These are phyloP conservation scores for Stemphylium lycopersici DNA, from an alignment of 2,329 filamentous ascomycete genomes.

Conservation along the genomic window DNA sequence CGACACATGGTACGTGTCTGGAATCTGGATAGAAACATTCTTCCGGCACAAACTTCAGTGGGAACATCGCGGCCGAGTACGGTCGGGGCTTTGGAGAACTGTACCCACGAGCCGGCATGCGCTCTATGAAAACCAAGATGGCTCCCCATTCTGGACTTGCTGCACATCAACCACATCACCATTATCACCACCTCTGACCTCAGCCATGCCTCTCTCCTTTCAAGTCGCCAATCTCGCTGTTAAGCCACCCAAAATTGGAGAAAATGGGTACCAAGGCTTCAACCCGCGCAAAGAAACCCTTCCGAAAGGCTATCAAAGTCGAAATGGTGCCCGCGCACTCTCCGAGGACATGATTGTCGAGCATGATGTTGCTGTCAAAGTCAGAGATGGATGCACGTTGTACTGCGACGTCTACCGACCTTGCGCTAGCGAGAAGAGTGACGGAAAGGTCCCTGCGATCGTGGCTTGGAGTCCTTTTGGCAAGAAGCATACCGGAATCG, in stretches of 20 bases:
- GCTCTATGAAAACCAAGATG: conserved; percentile 3
- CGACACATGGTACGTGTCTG: neutral
- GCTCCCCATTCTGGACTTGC: neutral
- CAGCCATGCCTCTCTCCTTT: conserved; percentile 11
- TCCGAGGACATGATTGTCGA: conserved; percentile 11
- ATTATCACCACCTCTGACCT: neutral
- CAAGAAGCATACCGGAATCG: conserved; percentile 35
- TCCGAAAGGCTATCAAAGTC: conserved; percentile 9
- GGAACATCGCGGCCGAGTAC: conserved; percentile 10
- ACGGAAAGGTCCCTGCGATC: conserved; percentile 49
- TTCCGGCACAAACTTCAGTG: neutral
- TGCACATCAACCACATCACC: neutral
- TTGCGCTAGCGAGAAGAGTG: conserved; percentile 13
- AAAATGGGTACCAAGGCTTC: conserved; percentile 17
- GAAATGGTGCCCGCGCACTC: conserved; percentile 6
- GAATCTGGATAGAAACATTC: neutral
- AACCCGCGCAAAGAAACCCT: conserved; percentile 15
- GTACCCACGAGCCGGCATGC: neutral
- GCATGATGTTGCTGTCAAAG: conserved; percentile 15
- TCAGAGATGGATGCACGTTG: conserved; percentile 14
- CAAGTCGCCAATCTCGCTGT: conserved; percentile 15
- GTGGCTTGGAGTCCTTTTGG: conserved; percentile 54
- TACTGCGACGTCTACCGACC: conserved; percentile 25
- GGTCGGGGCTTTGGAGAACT: neutral
- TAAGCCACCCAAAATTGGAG: conserved; percentile 13